Evolutionary conservation across 805 yeast species (phyloP).

Genomic region (Kuraishia floccosa): DNA sequence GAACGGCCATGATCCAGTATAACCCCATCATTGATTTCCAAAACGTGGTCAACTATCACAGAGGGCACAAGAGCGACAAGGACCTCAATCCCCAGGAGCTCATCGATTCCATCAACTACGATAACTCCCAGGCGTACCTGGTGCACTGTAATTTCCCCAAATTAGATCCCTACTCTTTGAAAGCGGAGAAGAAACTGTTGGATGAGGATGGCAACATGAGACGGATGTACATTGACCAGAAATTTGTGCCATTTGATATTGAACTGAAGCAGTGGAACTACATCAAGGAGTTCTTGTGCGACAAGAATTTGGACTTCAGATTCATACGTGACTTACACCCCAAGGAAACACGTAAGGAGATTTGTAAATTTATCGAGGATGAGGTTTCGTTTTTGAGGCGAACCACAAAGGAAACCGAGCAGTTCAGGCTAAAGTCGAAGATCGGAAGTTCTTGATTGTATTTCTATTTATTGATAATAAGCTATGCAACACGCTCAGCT

Average conservation of each 20-base stretch:
- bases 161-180: constrained; percentile 25
- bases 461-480: no score
- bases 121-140: constrained; percentile 7
- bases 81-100: neutral
- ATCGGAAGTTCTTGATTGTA: no score
- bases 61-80: neutral
- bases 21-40: constrained; percentile 34
- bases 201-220: neutral
- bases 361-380: no score
- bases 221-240: constrained; percentile 1
- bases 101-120: constrained; percentile 9
- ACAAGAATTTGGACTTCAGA: no score
- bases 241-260: constrained; percentile 13
- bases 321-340: no score
- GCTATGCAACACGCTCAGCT: constrained; percentile 48
- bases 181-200: constrained; percentile 8
- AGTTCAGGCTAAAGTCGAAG: no score
- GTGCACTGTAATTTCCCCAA: constrained; percentile 37
- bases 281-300: constrained; percentile 15
- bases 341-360: no score
- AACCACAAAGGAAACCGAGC: no score
- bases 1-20: constrained; percentile 38
- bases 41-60: neutral
- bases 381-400: no score
- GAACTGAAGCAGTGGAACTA: constrained; percentile 16